Evolutionary conservation across 2,329 filamentous ascomycete genomes (phyloP).

Genomic region (Diaporthe helianthi): DNA sequence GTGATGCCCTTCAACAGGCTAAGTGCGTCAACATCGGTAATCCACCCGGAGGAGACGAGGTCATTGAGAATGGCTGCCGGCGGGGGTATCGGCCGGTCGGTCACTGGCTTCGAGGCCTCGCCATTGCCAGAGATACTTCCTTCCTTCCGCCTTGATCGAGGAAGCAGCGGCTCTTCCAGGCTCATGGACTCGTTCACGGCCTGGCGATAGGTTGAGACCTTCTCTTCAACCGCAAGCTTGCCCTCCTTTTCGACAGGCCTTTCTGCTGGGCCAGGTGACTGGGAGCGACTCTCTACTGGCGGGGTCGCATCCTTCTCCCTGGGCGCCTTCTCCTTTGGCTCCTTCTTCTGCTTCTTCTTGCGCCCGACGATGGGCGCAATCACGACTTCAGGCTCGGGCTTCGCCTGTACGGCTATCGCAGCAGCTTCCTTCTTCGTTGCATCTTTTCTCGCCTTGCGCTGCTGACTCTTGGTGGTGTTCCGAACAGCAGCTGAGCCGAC

Average conservation of each 20-base stretch:
- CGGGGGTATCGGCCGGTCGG: slow-evolving; percentile 29
- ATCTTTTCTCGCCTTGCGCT: slow-evolving; percentile 78
- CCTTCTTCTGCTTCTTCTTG: slow-evolving; percentile 87
- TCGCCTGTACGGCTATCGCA: slow-evolving; percentile 54
- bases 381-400: slow-evolving; percentile 60
- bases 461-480: slow-evolving; percentile 77
- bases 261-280: slow-evolving; percentile 25
- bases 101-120: slow-evolving; percentile 18
- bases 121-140: slow-evolving; percentile 13
- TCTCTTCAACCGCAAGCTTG: slow-evolving; percentile 28
- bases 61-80: slow-evolving; percentile 33
- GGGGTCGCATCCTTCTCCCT: slow-evolving; percentile 38
- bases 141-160: slow-evolving; percentile 31
- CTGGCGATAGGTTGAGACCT: slow-evolving; percentile 34
- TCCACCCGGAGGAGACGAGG: slow-evolving; percentile 32
- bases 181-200: slow-evolving; percentile 36
- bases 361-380: slow-evolving; percentile 78
- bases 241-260: slow-evolving; percentile 15
- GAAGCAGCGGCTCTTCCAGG: slow-evolving; percentile 27
- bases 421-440: slow-evolving; percentile 69
- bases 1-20: slow-evolving; percentile 49
- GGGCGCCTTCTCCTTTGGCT: slow-evolving; percentile 51
- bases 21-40: slow-evolving; percentile 43
- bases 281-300: slow-evolving; percentile 29
- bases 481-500: slow-evolving; percentile 74